Percentiles rank a stretch among this genome's conserved stretches.
Conservation (phyloP, 2,329 filamentous ascomycete species). For the Xylariaceae sp. region DNA sequence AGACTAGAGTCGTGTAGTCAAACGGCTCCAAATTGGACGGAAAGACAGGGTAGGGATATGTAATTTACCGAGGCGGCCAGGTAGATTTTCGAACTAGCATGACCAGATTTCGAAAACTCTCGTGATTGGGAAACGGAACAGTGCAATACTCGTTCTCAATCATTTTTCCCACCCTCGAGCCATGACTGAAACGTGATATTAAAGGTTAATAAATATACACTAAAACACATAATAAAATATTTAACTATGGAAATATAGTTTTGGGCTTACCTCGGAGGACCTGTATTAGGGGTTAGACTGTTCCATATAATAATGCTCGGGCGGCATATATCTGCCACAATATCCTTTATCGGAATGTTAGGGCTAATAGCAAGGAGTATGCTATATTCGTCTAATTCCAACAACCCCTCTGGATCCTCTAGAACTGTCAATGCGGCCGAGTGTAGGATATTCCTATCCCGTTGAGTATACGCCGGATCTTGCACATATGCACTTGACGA, state of each 20-base stretch:
- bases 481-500: constrained; percentile 24
- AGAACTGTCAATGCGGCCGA: constrained; percentile 31
- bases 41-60: constrained; percentile 4
- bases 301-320: constrained; percentile 31
- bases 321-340: constrained; percentile 34
- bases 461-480: constrained; percentile 30
- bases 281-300: neutral
- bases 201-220: constrained; percentile 16
- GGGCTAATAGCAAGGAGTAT: constrained; percentile 32
- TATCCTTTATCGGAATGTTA: constrained; percentile 29
- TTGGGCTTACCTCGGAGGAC: constrained; percentile 8
- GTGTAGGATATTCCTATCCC: constrained; percentile 28
- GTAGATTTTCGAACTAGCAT: constrained; percentile 19
- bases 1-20: constrained; percentile 1
- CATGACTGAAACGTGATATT: constrained; percentile 6
- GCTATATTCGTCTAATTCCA: constrained; percentile 31
- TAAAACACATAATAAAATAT: constrained; percentile 6
- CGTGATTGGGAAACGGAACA: constrained; percentile 19
- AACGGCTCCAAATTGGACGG: constrained; percentile 6
- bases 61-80: constrained; percentile 13
- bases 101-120: constrained; percentile 22
- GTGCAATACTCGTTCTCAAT: constrained; percentile 25
- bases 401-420: constrained; percentile 32
- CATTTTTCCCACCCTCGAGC: constrained; percentile 20
- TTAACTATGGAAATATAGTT: constrained; percentile 12